Evolutionary conservation across 75 land plant species (phyloP), one percentile per base, ranked within the genome.

Genomic region (Pinus albicaulis): DNA sequence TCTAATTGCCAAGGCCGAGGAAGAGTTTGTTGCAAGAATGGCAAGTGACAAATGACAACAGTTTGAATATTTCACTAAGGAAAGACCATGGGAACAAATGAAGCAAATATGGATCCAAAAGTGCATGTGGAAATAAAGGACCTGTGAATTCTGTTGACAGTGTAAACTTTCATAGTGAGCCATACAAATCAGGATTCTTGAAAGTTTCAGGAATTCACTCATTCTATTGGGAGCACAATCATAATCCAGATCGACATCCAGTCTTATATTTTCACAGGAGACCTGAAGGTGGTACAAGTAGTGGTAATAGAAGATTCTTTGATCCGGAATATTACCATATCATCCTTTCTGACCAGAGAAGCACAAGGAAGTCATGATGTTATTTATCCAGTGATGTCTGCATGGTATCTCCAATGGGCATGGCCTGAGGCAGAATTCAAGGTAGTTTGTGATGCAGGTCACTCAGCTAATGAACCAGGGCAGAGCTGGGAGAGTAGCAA

Each of bases 181-280:
- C 98, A 24, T 89, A 89, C 74, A 80, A 77, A 61, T 77, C 90
- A 11, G 99, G 98, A 5, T 83, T 77, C 77, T 76, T 97, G 78
- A 87, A 86, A 69, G 99, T 97, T 73, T 97, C 99, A 12, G 92
- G 91, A 57, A 28, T 89, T 53, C 99, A 97, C 77, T 81, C 93
- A 12, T 63, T 97, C 34, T 97, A 97, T 71, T 97, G 92, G 92
- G 99, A 97, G 82, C 88, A 90, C 72, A 87, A 92, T 41, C 98
- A 95, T 17, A 96, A 96, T 76, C 95, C 95, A 19, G 70, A 72
- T 80, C 98, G 99, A 28, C 84, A 95, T 81, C 94, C 95, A 17
- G 92, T 94, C 73, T 80, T 96, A 7, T 96, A 95, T 80, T 87
- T 95, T 55, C 99, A 95, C 85, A 96, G 98, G 22, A 95, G 99